Base-by-base conservation (phyloP, 2,329 filamentous ascomycete genomes). In the Aspergillus pseudoviridinutans region DNA sequence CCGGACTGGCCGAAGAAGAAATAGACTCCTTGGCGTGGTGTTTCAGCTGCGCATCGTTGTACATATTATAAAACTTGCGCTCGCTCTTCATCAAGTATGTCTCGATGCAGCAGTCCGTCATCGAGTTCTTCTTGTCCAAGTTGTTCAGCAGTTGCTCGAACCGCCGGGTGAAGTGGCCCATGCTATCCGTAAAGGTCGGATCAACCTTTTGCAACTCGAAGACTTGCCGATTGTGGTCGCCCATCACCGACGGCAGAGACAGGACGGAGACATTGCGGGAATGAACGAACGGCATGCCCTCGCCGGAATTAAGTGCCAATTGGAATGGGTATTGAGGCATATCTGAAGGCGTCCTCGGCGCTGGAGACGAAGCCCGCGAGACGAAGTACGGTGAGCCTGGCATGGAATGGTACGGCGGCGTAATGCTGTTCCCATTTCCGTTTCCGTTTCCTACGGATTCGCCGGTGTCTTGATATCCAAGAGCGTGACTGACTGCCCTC, bases 161-260 rank as follows among this genome's bases (percentile, higher is more conserved):
- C 4, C 74, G 78, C 59, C 78, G 76, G 59, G 82, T 84, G 69
- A 85, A 88, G 59, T 84, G 77, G 38, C 84, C 84, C 29, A 79
- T 83, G 49, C 81, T 80, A 66, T 88, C 85, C 6, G 82, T 87
- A 73, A 88, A 88, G 74, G 84, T 85, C 2, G 85, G 85, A 63
- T 86, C 84, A 0, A 88, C 83, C 57, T 87, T 84, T 66, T 88
- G 85, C 25, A 87, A 79, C 60, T 83, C 80, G 65, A 82, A 84
- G 64, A 85, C 80, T 51, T 80, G 81, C 64, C 84, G 84, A 38
- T 38, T 38, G 32, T 38, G 32, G 58, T 84, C 83, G 20, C 84
- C 83, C 84, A 55, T 83, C 83, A 25, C 84, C 82, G 24, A 86
- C 78, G 24, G 87, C 79, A 4, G 78, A 78, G 81, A 84, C n/a